Percentiles rank a stretch among this genome's conserved stretches.
Evolutionary conservation across 805 yeast genomes (phyloP).

Genomic region (Candida pseudoglaebosa): DNA sequence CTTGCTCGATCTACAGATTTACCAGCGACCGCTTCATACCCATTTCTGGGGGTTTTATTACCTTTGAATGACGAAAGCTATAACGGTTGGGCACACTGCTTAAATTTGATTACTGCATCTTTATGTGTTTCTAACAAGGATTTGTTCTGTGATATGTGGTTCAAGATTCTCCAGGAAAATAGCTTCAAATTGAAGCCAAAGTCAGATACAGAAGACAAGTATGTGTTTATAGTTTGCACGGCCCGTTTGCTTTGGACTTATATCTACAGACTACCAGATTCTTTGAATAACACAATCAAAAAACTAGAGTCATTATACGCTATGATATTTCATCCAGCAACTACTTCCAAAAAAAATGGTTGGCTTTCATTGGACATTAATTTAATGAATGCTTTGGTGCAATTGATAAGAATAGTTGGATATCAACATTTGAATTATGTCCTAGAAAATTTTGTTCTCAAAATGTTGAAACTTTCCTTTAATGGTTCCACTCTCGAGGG

Average conservation of each 20-base stretch:
- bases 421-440: conserved; percentile 74
- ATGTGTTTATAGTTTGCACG: conserved; percentile 57
- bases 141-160: conserved; percentile 71
- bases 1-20: neutral
- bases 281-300: conserved; percentile 81
- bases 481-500: conserved; percentile 58
- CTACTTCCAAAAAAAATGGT: conserved; percentile 53
- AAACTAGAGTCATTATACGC: conserved; percentile 64
- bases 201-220: conserved; percentile 43
- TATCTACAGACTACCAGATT: conserved; percentile 79
- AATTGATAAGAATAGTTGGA: conserved; percentile 73
- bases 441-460: conserved; percentile 72
- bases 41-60: neutral
- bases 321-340: conserved; percentile 40
- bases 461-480: conserved; percentile 59
- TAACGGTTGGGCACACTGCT: conserved; percentile 61
- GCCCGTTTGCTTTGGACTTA: conserved; percentile 88
- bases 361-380: conserved; percentile 70
- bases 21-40: neutral
- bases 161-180: conserved; percentile 58
- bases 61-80: conserved; percentile 2
- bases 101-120: conserved; percentile 65
- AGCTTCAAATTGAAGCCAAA: conserved; percentile 65
- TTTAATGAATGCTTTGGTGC: conserved; percentile 63
- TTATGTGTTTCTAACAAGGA: conserved; percentile 79